Percentiles rank a stretch among this genome's conserved stretches.
These are phyloP conservation scores for Umbelopsis isabellina DNA, from an alignment of 192 early-diverging fungal species.

Conservation along the genomic window DNA sequence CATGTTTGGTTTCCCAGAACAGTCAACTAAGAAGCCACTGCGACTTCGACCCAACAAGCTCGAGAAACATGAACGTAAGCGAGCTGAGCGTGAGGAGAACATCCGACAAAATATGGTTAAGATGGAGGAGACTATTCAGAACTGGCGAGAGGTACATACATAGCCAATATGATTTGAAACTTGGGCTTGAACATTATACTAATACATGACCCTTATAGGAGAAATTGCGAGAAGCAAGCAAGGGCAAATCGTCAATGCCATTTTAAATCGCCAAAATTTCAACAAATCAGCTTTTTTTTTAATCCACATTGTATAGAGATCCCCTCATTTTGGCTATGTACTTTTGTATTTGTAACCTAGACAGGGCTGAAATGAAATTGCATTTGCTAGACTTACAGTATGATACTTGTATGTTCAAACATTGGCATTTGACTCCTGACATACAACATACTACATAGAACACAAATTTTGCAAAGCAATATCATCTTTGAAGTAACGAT, in stretches of 20 bases:
- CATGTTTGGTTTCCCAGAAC: conserved; percentile 52
- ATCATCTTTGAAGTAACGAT: no score
- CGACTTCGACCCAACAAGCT: conserved; percentile 41
- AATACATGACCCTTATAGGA: conserved; percentile 29
- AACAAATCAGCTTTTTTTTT: no score
- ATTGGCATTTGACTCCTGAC: no score
- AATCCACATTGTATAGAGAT: no score
- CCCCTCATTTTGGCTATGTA: no score
- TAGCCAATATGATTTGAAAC: background rate
- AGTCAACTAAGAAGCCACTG: conserved; percentile 39
- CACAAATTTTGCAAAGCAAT: no score
- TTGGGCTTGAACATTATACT: background rate
- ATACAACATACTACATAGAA: no score
- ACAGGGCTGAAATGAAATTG: no score
- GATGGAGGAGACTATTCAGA: conserved; percentile 45
- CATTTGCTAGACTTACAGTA: no score
- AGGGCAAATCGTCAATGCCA: conserved; percentile 41
- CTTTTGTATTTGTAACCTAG: no score
- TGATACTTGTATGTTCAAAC: no score
- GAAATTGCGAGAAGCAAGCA: conserved; percentile 39
- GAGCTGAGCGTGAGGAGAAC: conserved; percentile 39
- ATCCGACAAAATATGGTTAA: conserved; percentile 40
- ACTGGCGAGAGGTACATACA: conserved; percentile 40
- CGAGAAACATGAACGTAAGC: conserved; percentile 44
- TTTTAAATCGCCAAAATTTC: conserved; percentile 19